Evolutionary conservation across 495 filamentous ascomycete genomes (phyloP).

Genomic region (Schizothecium vesticola): DNA sequence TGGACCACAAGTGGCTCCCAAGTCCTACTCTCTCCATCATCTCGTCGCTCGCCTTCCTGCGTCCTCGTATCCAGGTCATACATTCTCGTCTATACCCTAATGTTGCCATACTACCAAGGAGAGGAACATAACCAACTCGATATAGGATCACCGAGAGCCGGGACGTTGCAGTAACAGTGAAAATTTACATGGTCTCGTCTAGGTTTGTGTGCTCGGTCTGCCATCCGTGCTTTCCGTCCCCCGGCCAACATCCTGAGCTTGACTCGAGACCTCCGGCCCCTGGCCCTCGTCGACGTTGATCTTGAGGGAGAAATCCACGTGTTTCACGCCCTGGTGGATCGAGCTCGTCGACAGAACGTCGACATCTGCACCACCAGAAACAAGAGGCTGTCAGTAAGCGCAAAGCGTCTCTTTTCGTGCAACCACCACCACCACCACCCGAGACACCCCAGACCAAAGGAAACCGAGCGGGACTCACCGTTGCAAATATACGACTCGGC

Average conservation of each 20-base stretch:
- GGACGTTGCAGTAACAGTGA: not conserved
- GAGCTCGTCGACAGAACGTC: slow-evolving; percentile 94
- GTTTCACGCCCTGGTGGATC: slow-evolving; percentile 89
- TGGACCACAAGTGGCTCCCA: not conserved
- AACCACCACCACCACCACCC: not conserved
- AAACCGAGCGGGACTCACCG: slow-evolving; percentile 37
- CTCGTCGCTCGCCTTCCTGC: not conserved
- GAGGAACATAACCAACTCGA: not conserved
- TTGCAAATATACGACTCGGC: slow-evolving; percentile 72
- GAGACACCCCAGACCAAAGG: not conserved
- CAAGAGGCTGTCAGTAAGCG: slow-evolving; percentile 8
- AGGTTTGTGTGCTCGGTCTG: not conserved
- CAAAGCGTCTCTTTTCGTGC: not conserved
- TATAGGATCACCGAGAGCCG: not conserved
- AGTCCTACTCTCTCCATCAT: not conserved
- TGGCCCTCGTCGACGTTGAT: slow-evolving; percentile 46
- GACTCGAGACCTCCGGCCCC: slow-evolving; percentile 24
- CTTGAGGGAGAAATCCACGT: slow-evolving; percentile 95
- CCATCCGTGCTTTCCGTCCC: not conserved
- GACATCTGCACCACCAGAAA: slow-evolving; percentile 52
- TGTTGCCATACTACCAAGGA: not conserved
- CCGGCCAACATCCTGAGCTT: slow-evolving; percentile 1
- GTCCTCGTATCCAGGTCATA: not conserved
- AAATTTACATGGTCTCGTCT: not conserved
- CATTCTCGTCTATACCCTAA: not conserved